Conservation (phyloP, 176 grass and related monocot genomes). For the Juncus effusus region DNA sequence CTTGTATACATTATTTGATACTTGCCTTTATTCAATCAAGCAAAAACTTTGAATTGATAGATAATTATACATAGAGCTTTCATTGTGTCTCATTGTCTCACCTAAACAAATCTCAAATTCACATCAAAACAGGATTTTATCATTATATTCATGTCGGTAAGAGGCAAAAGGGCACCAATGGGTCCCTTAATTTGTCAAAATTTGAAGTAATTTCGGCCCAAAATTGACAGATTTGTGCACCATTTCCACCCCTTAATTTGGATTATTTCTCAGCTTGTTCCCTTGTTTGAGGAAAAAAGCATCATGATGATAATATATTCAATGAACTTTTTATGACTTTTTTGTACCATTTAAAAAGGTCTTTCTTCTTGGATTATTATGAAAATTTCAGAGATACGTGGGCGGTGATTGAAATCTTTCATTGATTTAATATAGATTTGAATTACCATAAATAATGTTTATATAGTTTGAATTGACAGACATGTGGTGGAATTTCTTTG, state of each 20-base stretch:
- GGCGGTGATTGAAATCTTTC: not conserved
- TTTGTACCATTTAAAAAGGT: not conserved
- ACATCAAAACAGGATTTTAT: not conserved
- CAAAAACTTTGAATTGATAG: conserved; percentile 2
- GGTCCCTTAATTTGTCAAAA: conserved; percentile 30
- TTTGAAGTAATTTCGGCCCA: not conserved
- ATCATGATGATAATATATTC: not conserved
- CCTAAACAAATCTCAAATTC: conserved; percentile 38
- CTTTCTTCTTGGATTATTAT: conserved; percentile 18
- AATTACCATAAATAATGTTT: not conserved
- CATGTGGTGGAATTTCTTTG: too few species aligned
- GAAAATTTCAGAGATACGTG: not conserved
- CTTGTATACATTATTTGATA: too few species aligned
- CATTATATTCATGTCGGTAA: conserved; percentile 42
- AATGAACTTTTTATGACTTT: conserved; percentile 4
- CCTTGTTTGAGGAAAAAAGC: conserved; percentile 20
- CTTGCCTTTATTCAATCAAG: not conserved
- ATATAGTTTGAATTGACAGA: too few species aligned
- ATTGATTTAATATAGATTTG: conserved; percentile 20
- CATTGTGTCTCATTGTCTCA: conserved; percentile 17
- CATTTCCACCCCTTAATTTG: conserved; percentile 30
- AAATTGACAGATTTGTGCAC: not conserved
- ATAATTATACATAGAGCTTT: conserved; percentile 8
- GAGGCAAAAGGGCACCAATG: conserved; percentile 42
- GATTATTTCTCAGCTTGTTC: conserved; percentile 34